Percentiles rank a stretch among this genome's conserved stretches.
These are phyloP conservation scores for Neocucurbitaria cava DNA, from an alignment of 2,329 filamentous ascomycete genomes.

Conservation along the genomic window DNA sequence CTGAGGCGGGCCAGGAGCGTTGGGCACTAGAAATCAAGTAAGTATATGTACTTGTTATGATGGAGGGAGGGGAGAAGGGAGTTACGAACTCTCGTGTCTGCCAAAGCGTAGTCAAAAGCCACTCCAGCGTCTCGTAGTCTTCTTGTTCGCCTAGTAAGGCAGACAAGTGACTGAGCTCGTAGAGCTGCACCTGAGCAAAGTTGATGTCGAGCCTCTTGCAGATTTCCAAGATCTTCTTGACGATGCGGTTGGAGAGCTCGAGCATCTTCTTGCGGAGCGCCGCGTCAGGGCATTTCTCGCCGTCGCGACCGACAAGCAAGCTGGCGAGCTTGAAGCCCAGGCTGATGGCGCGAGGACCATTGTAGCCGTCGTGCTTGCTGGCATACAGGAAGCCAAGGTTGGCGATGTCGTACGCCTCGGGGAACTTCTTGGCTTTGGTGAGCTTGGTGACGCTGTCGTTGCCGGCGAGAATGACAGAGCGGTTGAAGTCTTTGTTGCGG, in stretches of 20 bases:
- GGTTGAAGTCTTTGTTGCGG: constrained; percentile 37
- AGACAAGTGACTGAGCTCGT: constrained; percentile 53
- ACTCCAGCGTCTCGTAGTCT: constrained; percentile 53
- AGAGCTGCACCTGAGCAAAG: constrained; percentile 51
- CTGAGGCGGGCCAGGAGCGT: constrained; percentile 42
- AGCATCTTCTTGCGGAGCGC: constrained; percentile 50
- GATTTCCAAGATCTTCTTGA: constrained; percentile 51
- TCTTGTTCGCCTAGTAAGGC: constrained; percentile 54
- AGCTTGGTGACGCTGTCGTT: constrained; percentile 33
- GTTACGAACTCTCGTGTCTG: constrained; percentile 31
- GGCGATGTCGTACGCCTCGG: constrained; percentile 44
- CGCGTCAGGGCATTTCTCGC: constrained; percentile 39
- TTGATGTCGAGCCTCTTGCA: constrained; percentile 52
- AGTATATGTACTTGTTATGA: background rate
- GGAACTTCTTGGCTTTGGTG: constrained; percentile 39
- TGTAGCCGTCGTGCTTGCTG: constrained; percentile 41
- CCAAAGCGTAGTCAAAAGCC: constrained; percentile 49
- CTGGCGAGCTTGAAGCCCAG: constrained; percentile 48
- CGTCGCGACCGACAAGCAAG: constrained; percentile 40
- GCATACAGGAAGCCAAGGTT: constrained; percentile 42
- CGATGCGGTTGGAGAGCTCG: constrained; percentile 49
- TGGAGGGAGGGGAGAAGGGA: background rate
- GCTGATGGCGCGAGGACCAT: constrained; percentile 42
- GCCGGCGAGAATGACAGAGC: constrained; percentile 35
- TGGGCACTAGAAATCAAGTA: constrained; percentile 20